Conservation (phyloP, 306 rosid species). For the Arachis hypogaea region DNA sequence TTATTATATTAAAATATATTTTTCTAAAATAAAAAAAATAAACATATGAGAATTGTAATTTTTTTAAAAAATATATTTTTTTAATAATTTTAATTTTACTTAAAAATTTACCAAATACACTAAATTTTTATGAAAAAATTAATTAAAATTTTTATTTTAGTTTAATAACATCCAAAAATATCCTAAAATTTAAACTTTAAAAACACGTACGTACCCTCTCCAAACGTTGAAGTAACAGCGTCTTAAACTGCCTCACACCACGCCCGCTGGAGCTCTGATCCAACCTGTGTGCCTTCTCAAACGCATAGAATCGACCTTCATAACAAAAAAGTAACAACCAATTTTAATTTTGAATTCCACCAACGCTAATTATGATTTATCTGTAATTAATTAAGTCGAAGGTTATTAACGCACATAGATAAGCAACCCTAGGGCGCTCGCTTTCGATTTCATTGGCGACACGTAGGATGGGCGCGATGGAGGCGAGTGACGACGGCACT, state of each 20-base stretch:
- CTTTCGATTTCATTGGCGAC: constrained; percentile 83
- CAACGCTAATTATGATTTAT: not conserved
- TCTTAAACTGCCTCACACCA: constrained; percentile 97
- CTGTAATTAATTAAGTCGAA: not conserved
- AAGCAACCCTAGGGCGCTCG: constrained; percentile 92
- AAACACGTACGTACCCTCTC: constrained; percentile 60
- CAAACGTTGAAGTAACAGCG: constrained; percentile 74
- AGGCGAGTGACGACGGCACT: constrained; percentile 86
- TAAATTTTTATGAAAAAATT: too few relatives aligned
- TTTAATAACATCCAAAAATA: too few relatives aligned
- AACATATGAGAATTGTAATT: too few relatives aligned
- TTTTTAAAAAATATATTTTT: too few relatives aligned
- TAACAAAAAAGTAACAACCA: not conserved
- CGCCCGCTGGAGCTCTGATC: constrained; percentile 91
- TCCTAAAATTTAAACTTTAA: too few relatives aligned
- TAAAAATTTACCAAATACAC: too few relatives aligned
- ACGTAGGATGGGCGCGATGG: constrained; percentile 90
- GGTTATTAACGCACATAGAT: constrained; percentile 54
- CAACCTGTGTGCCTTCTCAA: constrained; percentile 96
- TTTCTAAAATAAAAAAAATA: too few relatives aligned
- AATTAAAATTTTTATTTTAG: too few relatives aligned
- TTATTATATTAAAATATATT: too few relatives aligned
- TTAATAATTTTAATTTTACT: too few relatives aligned
- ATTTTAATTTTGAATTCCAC: not conserved
- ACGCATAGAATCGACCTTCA: constrained; percentile 93